Evolutionary conservation across 371 early-diverging fungal genomes (phyloP), one percentile per base, ranked within the genome.

Genomic region (Apophysomyces variabilis): DNA sequence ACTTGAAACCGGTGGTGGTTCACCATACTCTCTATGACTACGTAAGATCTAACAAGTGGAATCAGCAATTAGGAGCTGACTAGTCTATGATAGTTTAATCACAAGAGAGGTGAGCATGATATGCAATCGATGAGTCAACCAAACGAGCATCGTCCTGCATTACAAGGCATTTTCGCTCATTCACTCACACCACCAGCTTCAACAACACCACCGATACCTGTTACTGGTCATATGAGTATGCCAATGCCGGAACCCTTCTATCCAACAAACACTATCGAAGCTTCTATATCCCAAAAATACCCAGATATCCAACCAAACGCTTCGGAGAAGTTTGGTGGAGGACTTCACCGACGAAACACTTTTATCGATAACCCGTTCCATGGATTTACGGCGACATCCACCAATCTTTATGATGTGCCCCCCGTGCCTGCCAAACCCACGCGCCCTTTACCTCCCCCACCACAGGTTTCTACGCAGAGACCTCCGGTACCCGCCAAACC

Each of bases 351-450:
- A 65, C 78, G 82, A 16, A 77, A 76, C 43, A 86, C 89, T 0
- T 75, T 83, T 50, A 85, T 88, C 62, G 89, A 89, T 62, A 85
- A 88, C 59, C 88, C 89, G 0, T 85, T 77, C 58, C 76, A 85
- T 68, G 85, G 83, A 13, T 89, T 85, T 62, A 85, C 88, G 1
- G 58, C 66, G 9, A 75, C 78, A 21, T 54, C 61, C 7, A 74
- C 45, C 16, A 59, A 67, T 5, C 26, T 64, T 4, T 68, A 70
- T 35, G 68, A 70, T 60, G 63, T 57, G 5, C 75, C 71, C 5
- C 71, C 75, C 6, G 45, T 73, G 5, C 72, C 77, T 38, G 47
- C 61, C 32, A 74, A 66, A 64, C 71, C 73, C 1, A 67, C 54
- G 13, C 71, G 62, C 14, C 74, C 59, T 1, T 63, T 66, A 60